A percentile compares a stretch with the other conserved stretches of the same genome.
Conservation (phyloP, 2,329 filamentous ascomycete species). For the Aurifilum marmelostoma region DNA sequence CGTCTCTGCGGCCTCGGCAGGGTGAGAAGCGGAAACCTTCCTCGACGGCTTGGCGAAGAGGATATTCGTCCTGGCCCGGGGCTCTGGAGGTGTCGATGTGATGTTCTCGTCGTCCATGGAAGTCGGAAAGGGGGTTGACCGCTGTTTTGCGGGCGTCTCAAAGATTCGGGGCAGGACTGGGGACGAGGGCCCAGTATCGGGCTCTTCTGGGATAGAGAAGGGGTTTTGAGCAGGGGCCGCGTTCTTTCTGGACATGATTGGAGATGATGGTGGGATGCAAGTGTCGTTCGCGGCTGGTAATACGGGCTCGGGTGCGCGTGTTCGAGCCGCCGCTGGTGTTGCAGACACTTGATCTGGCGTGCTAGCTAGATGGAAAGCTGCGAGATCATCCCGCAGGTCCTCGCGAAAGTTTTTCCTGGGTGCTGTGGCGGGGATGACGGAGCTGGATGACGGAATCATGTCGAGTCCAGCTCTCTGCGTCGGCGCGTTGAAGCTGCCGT, state of each 20-base stretch:
- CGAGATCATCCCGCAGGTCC: conserved; percentile 19
- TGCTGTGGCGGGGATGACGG: conserved; percentile 36
- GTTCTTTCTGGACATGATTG: conserved; percentile 28
- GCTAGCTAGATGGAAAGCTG: conserved; percentile 30
- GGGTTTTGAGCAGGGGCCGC: conserved; percentile 6
- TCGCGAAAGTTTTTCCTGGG: conserved; percentile 22
- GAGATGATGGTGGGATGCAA: conserved; percentile 30
- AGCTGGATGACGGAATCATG: conserved; percentile 32
- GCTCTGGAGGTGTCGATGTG: conserved; percentile 26
- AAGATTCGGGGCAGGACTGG: conserved; percentile 25
- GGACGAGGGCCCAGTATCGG: conserved; percentile 21
- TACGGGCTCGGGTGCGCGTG: conserved; percentile 9
- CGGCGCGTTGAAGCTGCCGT: conserved; percentile 32
- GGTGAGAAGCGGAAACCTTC: conserved; percentile 18
- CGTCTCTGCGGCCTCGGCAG: background rate
- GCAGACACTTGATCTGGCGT: conserved; percentile 34
- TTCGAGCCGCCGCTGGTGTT: conserved; percentile 33
- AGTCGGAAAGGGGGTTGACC: background rate
- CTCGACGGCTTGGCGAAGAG: conserved; percentile 24
- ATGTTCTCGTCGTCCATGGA: conserved; percentile 20
- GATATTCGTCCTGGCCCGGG: conserved; percentile 12
- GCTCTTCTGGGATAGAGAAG: conserved; percentile 11
- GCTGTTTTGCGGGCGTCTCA: conserved; percentile 28
- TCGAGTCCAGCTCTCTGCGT: conserved; percentile 15
- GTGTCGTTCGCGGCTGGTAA: conserved; percentile 12